Evolutionary conservation across 2,329 filamentous ascomycete genomes (phyloP).

Genomic region (Ophiostoma ips): DNA sequence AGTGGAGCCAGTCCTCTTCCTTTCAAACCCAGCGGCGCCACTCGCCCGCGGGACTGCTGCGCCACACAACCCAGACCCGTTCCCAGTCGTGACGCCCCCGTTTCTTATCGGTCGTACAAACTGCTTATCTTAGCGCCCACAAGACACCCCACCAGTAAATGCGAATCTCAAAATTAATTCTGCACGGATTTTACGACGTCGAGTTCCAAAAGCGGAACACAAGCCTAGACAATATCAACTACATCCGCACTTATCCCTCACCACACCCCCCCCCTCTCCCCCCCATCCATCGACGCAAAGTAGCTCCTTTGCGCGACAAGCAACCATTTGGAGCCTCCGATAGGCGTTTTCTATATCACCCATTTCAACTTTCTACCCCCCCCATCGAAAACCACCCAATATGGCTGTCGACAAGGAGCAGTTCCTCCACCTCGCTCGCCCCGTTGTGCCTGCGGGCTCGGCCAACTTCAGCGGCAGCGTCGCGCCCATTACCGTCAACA

Average conservation of each 20-base stretch:
- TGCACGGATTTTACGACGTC: slow-evolving; percentile 10
- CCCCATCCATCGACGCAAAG: slow-evolving; percentile 9
- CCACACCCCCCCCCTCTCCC: slow-evolving; percentile 5
- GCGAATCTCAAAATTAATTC: slow-evolving; percentile 16
- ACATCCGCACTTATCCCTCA: no score
- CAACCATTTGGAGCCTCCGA: not conserved
- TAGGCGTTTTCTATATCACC: slow-evolving; percentile 14
- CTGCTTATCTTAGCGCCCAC: slow-evolving; percentile 41
- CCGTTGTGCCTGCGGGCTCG: slow-evolving; percentile 67
- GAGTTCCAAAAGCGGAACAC: slow-evolving; percentile 8
- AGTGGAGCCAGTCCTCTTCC: no score
- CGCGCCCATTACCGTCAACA: slow-evolving; percentile 81
- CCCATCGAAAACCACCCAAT: slow-evolving; percentile 18
- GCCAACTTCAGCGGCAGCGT: slow-evolving; percentile 72
- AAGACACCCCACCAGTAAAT: slow-evolving; percentile 22
- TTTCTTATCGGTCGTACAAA: slow-evolving; percentile 21
- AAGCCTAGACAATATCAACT: slow-evolving; percentile 5
- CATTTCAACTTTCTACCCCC: slow-evolving; percentile 6
- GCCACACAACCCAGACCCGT: no score
- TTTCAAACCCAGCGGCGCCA: no score
- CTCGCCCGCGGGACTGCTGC: no score
- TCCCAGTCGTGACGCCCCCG: no score
- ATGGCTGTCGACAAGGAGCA: slow-evolving; percentile 73
- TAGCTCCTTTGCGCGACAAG: not conserved
- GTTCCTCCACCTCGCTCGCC: slow-evolving; percentile 89